Evolutionary conservation across 371 early-diverging fungal species (phyloP), one percentile per base, ranked within the genome.

Genomic region (Quaeritorhiza haematococci): DNA sequence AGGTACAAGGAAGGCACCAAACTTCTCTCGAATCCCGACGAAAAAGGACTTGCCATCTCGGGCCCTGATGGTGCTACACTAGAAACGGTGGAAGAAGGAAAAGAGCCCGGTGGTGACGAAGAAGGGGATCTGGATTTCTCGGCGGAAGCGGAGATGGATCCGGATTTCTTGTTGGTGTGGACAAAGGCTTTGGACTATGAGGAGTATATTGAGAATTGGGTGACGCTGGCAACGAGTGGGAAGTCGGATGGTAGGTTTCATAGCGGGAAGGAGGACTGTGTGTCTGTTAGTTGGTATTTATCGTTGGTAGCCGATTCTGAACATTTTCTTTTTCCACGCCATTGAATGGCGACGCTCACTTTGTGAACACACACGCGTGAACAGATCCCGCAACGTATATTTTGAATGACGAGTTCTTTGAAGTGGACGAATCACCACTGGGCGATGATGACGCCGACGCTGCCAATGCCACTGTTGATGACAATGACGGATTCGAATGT

Each of bases 131-230:
- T n/a, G n/a, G n/a, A n/a, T n/a, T n/a, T n/a, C n/a, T n/a, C n/a
- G n/a, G n/a, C n/a, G n/a, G n/a, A n/a, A n/a, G n/a, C n/a, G n/a
- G n/a, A n/a, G n/a, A n/a, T n/a, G n/a, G 54, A 56, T 3, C 35
- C 30, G 30, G 41, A 66, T 64, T 27, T 48, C 35, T 56, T 77
- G 55, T 58, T 65, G 19, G 63, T 61, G 61, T 78, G 78, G 79
- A 67, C 53, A 10, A 48, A 59, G 57, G 76, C 62, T 46, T 74
- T 69, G 64, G 74, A 66, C 66, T 84, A 67, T 57, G 75, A 76
- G n/a, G 44, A 45, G 19, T 79, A 79, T 49, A 26, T 59, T 8
- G 34, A 57, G 3, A 60, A 72, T 29, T 79, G 79, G 79, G 28
- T 63, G 27, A 53, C 24, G 27, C 23, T 75, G 26, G 74, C 75